Conservation (phyloP, 2,329 filamentous ascomycete species). For the Mollisia scopiformis region DNA sequence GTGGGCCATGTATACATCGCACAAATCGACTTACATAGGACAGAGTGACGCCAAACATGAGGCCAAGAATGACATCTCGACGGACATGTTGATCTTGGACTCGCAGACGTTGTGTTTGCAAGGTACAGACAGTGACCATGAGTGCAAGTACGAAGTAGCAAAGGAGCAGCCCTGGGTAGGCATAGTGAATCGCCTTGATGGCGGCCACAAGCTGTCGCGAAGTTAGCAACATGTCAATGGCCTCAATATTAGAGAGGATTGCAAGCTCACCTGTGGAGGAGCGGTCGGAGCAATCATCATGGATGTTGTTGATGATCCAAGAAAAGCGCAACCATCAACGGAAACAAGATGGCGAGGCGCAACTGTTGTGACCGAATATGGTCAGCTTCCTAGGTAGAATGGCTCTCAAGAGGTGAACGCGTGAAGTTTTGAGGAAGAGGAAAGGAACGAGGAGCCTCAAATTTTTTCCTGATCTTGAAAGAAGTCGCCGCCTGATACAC, state of each 20-base stretch:
- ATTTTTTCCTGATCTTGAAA: neutral
- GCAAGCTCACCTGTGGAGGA: constrained; percentile 11
- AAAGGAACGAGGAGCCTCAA: neutral
- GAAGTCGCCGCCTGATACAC: neutral
- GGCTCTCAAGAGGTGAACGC: neutral
- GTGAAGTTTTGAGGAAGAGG: neutral
- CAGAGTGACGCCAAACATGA: constrained; percentile 39
- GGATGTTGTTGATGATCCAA: neutral
- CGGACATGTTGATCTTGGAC: constrained; percentile 42
- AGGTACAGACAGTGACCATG: constrained; percentile 53
- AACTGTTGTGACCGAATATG: constrained; percentile 3
- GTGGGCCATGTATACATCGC: neutral
- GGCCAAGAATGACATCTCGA: constrained; percentile 46
- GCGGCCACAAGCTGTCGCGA: constrained; percentile 7
- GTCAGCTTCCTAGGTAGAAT: constrained; percentile 3
- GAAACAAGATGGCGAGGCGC: neutral
- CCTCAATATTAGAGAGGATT: neutral
- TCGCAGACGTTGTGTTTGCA: constrained; percentile 49
- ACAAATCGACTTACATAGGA: constrained; percentile 42
- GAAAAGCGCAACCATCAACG: neutral
- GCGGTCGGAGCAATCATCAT: constrained; percentile 10
- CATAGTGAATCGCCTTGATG: constrained; percentile 52
- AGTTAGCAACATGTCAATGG: constrained; percentile 13
- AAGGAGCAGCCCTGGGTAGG: constrained; percentile 59
- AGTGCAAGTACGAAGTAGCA: constrained; percentile 58